Conservation (phyloP, 75 land plant genomes). For the Selaginella moellendorffii region DNA sequence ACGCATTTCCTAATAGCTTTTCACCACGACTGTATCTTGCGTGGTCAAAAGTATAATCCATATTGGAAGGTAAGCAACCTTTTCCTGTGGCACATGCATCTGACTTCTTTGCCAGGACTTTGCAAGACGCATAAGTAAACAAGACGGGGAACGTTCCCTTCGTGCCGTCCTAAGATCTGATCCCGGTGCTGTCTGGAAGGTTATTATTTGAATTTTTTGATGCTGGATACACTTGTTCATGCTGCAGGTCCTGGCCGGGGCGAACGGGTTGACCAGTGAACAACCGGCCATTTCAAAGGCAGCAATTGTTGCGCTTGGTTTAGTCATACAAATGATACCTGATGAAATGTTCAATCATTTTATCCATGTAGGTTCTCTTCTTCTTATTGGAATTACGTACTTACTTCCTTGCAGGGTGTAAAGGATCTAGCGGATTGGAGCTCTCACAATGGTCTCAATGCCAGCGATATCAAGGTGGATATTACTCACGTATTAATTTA, state of each 20-base stretch:
- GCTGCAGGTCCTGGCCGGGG: slow-evolving; percentile 54
- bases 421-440: slow-evolving; percentile 33
- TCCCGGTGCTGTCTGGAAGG: slow-evolving; percentile 25
- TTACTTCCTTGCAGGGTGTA: slow-evolving; percentile 34
- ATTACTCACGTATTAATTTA: too few relatives aligned
- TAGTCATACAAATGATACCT: slow-evolving; percentile 64
- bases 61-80: too few relatives aligned
- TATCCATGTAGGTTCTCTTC: slow-evolving; percentile 35
- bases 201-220: not conserved
- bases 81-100: too few relatives aligned
- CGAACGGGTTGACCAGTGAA: slow-evolving; percentile 45
- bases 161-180: slow-evolving; percentile 18
- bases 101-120: slow-evolving; percentile 33
- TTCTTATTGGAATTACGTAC: not conserved
- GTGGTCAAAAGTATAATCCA: too few relatives aligned
- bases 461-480: slow-evolving; percentile 85
- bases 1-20: slow-evolving; percentile 36
- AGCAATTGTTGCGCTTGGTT: slow-evolving; percentile 51
- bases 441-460: slow-evolving; percentile 62
- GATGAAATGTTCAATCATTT: slow-evolving; percentile 49
- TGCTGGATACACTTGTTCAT: slow-evolving; percentile 1
- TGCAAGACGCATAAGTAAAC: slow-evolving; percentile 26
- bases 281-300: slow-evolving; percentile 39
- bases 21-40: slow-evolving; percentile 62
- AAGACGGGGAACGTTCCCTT: slow-evolving; percentile 34